phyloP scores from a whole-genome alignment of 352 stramenopile species.

The Phytopythium mirpurense region DNA sequence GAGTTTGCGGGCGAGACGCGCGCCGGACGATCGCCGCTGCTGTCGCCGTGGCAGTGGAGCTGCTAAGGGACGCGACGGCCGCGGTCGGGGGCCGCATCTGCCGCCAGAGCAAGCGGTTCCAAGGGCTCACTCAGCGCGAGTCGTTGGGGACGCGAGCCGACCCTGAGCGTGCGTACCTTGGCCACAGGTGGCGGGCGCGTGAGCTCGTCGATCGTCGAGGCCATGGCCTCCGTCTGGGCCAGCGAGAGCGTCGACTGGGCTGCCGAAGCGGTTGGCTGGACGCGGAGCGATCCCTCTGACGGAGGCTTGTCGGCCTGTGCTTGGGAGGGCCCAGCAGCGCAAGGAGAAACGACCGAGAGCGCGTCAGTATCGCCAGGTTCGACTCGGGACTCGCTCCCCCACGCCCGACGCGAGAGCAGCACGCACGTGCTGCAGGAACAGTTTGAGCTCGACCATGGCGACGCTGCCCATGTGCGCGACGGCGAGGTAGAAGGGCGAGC shows the following conservation, averaged over 20 bases:
- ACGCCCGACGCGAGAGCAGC: too few species aligned
- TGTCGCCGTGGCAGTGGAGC: neutral
- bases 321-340: too few species aligned
- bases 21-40: conserved; percentile 1
- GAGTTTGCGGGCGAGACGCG: neutral
- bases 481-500: conserved; percentile 55
- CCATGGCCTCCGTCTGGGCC: conserved; percentile 6
- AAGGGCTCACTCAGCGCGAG: neutral
- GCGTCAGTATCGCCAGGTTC: too few species aligned
- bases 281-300: neutral
- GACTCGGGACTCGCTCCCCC: too few species aligned
- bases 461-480: conserved; percentile 61
- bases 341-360: too few species aligned
- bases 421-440: conserved; percentile 73
- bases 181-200: conserved; percentile 23
- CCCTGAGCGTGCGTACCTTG: conserved; percentile 7
- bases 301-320: conserved; percentile 26
- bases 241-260: conserved; percentile 1
- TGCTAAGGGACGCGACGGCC: neutral
- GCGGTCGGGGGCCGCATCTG: neutral
- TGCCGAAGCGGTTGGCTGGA: neutral
- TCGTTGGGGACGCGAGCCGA: neutral
- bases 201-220: conserved; percentile 27
- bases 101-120: neutral
- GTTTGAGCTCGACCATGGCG: conserved; percentile 58